Percentiles rank a stretch among this genome's conserved stretches.
Conservation (phyloP, 495 filamentous ascomycete genomes). For the Aspergillus bertholletiae region DNA sequence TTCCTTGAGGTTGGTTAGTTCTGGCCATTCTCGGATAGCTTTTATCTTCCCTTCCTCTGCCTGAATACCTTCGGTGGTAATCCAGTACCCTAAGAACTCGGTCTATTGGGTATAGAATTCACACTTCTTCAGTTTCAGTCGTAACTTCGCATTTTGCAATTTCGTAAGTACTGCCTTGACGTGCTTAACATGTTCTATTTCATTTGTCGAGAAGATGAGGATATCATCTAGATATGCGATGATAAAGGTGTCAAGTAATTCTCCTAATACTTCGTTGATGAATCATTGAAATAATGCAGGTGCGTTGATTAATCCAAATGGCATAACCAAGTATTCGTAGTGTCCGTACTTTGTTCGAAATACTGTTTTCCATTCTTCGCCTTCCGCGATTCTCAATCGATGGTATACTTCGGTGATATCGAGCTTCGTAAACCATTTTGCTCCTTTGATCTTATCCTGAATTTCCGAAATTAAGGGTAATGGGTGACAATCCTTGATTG, state of each 20-base stretch:
- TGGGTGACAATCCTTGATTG: slow-evolving; percentile 20
- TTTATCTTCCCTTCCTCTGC: slow-evolving; percentile 18
- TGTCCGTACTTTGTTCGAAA: slow-evolving; percentile 15
- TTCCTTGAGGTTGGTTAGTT: slow-evolving; percentile 11
- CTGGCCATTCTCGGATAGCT: slow-evolving; percentile 15
- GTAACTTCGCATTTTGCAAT: slow-evolving; percentile 11
- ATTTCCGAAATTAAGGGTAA: slow-evolving; percentile 20
- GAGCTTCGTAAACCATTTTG: slow-evolving; percentile 23
- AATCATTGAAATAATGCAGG: slow-evolving; percentile 10
- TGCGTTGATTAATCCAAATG: slow-evolving; percentile 18
- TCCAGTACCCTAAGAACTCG: slow-evolving; percentile 23
- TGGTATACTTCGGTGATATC: slow-evolving; percentile 19
- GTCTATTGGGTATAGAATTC: slow-evolving; percentile 20
- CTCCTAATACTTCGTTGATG: neutral
- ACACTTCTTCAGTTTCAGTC: slow-evolving; percentile 21
- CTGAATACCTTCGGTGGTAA: slow-evolving; percentile 16
- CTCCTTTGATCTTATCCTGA: slow-evolving; percentile 15
- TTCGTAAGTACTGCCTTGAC: slow-evolving; percentile 15
- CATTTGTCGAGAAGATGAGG: slow-evolving; percentile 28
- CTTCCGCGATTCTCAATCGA: slow-evolving; percentile 12
- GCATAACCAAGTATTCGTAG: slow-evolving; percentile 17
- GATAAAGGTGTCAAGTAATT: slow-evolving; percentile 19
- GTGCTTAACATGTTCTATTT: slow-evolving; percentile 18
- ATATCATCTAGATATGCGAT: slow-evolving; percentile 35
- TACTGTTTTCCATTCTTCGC: slow-evolving; percentile 16